Evolutionary conservation across 208 protist genomes (phyloP).

Genomic region (Acanthamoeba healyi): DNA sequence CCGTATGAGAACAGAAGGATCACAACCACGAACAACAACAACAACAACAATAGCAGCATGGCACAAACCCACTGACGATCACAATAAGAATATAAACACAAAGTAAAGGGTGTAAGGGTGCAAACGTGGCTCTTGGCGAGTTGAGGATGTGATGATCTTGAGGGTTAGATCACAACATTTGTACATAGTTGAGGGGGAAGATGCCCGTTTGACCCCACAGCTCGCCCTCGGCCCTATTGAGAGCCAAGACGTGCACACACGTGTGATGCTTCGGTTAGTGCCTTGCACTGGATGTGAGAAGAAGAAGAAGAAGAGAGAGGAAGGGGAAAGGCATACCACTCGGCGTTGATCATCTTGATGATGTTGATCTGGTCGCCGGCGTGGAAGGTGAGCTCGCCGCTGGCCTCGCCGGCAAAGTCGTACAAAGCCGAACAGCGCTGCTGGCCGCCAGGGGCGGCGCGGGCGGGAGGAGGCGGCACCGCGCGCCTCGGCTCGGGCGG

Average conservation of each 20-base stretch:
- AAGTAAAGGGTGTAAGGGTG: no score
- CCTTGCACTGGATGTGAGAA: neutral
- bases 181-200: conserved; percentile 61
- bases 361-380: conserved; percentile 36
- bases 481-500: neutral
- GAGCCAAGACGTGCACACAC: neutral
- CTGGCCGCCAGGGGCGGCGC: neutral
- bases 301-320: neutral
- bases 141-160: neutral
- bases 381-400: conserved; percentile 59
- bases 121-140: no score
- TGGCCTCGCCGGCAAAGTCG: conserved; percentile 42
- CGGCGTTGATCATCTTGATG: conserved; percentile 16
- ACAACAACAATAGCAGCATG: neutral
- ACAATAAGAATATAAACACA: no score
- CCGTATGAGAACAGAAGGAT: neutral
- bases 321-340: neutral
- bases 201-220: conserved; percentile 36
- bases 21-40: neutral
- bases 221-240: conserved; percentile 21
- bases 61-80: no score
- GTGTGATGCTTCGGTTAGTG: neutral
- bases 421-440: conserved; percentile 39
- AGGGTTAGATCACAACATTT: neutral
- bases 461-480: conserved; percentile 8